These are phyloP conservation scores for Russula griseocarnosa DNA, from an alignment of 768 basidiomycete genomes.

Conservation along the genomic window DNA sequence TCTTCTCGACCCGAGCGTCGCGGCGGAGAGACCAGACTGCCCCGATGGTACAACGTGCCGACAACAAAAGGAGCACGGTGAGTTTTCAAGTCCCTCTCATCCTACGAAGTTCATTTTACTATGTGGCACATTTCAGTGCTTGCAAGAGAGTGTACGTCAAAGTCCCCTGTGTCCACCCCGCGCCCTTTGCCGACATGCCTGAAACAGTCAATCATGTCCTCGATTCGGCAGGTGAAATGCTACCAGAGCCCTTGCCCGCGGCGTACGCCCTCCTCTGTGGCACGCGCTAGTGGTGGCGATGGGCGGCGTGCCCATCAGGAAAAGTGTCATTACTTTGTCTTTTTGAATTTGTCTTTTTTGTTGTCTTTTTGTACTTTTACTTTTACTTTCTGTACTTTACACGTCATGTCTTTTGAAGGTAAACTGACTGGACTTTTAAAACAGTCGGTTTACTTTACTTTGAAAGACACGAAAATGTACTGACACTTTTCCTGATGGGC, in stretches of 20 bases:
- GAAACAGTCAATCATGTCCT: conserved; percentile 37
- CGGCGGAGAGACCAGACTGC: conserved; percentile 63
- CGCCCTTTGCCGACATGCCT: not conserved
- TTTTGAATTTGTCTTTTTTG: too few species aligned
- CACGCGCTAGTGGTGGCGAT: not conserved
- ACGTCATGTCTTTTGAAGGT: too few species aligned
- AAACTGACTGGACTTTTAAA: too few species aligned
- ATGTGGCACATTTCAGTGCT: conserved; percentile 47
- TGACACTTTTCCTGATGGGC: too few species aligned
- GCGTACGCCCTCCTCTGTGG: not conserved
- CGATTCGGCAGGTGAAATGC: conserved; percentile 12
- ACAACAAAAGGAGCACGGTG: conserved; percentile 64
- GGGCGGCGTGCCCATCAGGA: too few species aligned
- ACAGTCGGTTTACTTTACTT: too few species aligned
- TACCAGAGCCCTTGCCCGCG: not conserved
- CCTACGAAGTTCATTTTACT: conserved; percentile 1
- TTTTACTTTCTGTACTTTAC: too few species aligned
- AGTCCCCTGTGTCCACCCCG: not conserved
- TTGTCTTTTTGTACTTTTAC: too few species aligned
- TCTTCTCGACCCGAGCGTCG: conserved; percentile 51
- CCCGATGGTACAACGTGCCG: conserved; percentile 54
- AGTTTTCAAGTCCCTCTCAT: conserved; percentile 30
- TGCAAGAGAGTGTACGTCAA: conserved; percentile 66
- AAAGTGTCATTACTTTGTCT: too few species aligned
- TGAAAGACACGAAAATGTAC: too few species aligned